phyloP scores from a whole-genome alignment of 768 basidiomycete genomes.

The Russula dissimulans region DNA sequence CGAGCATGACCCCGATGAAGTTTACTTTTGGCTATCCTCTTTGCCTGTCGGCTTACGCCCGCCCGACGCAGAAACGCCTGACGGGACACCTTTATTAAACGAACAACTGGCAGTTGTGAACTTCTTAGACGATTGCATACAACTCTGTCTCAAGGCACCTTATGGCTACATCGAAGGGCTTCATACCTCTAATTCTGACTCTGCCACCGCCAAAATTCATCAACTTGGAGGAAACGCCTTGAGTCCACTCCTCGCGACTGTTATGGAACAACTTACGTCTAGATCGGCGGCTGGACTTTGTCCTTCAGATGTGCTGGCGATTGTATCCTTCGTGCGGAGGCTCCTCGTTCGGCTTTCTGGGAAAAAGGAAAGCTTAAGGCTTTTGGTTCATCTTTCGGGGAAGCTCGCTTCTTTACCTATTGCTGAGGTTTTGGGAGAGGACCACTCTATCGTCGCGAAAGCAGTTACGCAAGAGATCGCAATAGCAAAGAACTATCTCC shows the following conservation, averaged over 20 bases:
- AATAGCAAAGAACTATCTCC: constrained; percentile 33
- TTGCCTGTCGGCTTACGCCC: constrained; percentile 41
- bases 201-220: constrained; percentile 4
- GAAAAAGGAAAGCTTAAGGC: constrained; percentile 39
- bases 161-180: constrained; percentile 80
- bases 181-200: constrained; percentile 26
- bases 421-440: constrained; percentile 26
- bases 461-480: constrained; percentile 40
- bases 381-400: constrained; percentile 28
- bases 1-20: constrained; percentile 64
- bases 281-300: constrained; percentile 48
- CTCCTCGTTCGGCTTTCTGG: constrained; percentile 48
- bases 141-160: constrained; percentile 72
- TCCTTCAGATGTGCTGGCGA: constrained; percentile 52
- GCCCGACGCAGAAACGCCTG: constrained; percentile 36
- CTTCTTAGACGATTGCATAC: constrained; percentile 83
- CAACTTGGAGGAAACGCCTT: constrained; percentile 31
- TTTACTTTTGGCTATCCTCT: constrained; percentile 62
- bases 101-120: constrained; percentile 48
- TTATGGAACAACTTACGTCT: constrained; percentile 68
- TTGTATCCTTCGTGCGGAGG: constrained; percentile 56
- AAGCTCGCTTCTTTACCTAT: constrained; percentile 33
- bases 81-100: constrained; percentile 42
- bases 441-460: constrained; percentile 20
- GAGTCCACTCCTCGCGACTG: constrained; percentile 72